phyloP scores from a whole-genome alignment of 306 rosid species.

The Rosa chinensis region DNA sequence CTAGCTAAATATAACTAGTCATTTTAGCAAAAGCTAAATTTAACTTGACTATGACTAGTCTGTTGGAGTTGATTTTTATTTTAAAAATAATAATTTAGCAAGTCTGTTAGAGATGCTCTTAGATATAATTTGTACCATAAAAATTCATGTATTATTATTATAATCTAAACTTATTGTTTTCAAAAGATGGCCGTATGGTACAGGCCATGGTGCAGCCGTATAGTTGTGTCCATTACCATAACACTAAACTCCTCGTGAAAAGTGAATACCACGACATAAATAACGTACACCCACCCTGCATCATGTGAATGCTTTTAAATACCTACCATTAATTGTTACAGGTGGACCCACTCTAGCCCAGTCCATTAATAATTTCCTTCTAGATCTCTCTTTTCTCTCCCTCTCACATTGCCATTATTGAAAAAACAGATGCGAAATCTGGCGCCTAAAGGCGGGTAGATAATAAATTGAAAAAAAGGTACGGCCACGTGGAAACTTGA shows the following conservation, averaged over 20 bases:
- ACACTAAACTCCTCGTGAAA: slow-evolving; percentile 16
- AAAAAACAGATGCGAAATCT: not conserved
- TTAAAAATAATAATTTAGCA: too few species aligned
- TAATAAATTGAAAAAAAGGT: not conserved
- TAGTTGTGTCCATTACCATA: not conserved
- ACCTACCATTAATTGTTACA: not conserved
- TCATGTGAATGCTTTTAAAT: slow-evolving; percentile 21
- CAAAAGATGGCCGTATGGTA: not conserved
- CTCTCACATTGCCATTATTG: not conserved
- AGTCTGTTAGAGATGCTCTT: too few species aligned
- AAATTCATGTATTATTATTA: too few species aligned
- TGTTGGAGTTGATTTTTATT: too few species aligned
- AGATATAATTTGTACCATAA: too few species aligned
- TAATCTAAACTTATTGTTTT: too few species aligned
- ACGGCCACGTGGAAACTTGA: slow-evolving; percentile 4
- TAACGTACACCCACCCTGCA: not conserved
- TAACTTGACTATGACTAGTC: too few species aligned
- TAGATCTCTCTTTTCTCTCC: not conserved
- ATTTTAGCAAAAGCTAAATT: too few species aligned
- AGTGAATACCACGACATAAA: slow-evolving; percentile 22
- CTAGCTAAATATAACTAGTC: too few species aligned
- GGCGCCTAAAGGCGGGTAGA: slow-evolving; percentile 1
- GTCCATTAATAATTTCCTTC: not conserved
- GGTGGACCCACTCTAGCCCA: not conserved
- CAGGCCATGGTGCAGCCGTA: not conserved